Conservation (phyloP, 305 asterid species). For the Fraxinus dipetala region DNA sequence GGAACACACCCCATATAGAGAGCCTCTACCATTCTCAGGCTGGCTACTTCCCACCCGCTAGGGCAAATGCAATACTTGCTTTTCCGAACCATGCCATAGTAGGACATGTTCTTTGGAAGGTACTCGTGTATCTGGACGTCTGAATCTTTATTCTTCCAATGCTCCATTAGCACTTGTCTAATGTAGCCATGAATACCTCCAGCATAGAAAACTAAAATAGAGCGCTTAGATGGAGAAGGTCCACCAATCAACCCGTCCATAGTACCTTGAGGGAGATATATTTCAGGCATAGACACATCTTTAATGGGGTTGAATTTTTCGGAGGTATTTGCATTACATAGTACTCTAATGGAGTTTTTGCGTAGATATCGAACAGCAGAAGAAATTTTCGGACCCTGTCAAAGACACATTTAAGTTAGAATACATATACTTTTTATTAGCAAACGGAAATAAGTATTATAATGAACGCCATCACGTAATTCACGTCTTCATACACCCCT, state of each 20-base stretch:
- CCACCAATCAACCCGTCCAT: slow-evolving; percentile 22
- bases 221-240: slow-evolving; percentile 23
- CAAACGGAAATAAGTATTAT: not conserved
- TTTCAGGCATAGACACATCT: slow-evolving; percentile 39
- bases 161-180: slow-evolving; percentile 35
- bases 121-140: slow-evolving; percentile 38
- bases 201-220: slow-evolving; percentile 34
- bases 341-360: slow-evolving; percentile 30
- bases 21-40: slow-evolving; percentile 55
- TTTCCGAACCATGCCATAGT: slow-evolving; percentile 41
- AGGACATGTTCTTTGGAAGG: slow-evolving; percentile 39
- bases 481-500: not conserved
- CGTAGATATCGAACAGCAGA: not conserved
- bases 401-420: not conserved
- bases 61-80: slow-evolving; percentile 51
- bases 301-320: slow-evolving; percentile 30
- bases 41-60: slow-evolving; percentile 48
- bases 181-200: slow-evolving; percentile 44
- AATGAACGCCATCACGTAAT: not conserved
- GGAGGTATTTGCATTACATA: slow-evolving; percentile 41
- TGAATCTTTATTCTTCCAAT: slow-evolving; percentile 40
- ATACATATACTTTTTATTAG: not conserved
- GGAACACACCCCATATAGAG: slow-evolving; percentile 51
- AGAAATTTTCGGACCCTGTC: slow-evolving; percentile 13
- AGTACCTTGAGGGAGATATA: slow-evolving; percentile 24